Conservation (phyloP, 1,139 yeast genomes). For the Hyphopichia buzzinii region DNA sequence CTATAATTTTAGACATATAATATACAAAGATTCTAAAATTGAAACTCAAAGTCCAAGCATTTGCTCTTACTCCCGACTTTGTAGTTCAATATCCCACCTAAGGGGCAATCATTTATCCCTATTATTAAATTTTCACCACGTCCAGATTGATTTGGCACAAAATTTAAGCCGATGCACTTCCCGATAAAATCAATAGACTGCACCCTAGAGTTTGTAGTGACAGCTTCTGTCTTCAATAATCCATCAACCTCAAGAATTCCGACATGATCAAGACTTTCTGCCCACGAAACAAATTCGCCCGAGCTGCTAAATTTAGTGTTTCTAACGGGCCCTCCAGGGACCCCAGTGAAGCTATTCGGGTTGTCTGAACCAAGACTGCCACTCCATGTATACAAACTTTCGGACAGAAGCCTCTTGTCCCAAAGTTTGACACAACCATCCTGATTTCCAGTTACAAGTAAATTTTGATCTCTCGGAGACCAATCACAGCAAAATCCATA, state of each 20-base stretch:
- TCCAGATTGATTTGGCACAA: conserved; percentile 44
- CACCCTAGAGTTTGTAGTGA: conserved; percentile 23
- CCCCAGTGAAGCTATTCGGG: conserved; percentile 1
- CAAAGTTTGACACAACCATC: conserved; percentile 57
- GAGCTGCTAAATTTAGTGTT: conserved; percentile 49
- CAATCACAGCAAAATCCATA: conserved; percentile 64
- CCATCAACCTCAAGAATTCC: conserved; percentile 45
- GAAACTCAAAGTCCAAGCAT: conserved; percentile 43
- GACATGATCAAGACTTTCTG: conserved; percentile 60
- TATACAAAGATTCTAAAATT: conserved; percentile 16
- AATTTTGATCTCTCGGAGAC: conserved; percentile 41
- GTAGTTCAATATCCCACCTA: conserved; percentile 58
- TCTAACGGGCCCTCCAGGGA: conserved; percentile 49
- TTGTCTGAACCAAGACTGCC: conserved; percentile 32
- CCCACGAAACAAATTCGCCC: conserved; percentile 52
- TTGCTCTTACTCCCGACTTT: conserved; percentile 34
- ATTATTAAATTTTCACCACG: conserved; percentile 48
- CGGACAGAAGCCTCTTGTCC: conserved; percentile 40
- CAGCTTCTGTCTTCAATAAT: conserved; percentile 15
- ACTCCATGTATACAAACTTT: conserved; percentile 31
- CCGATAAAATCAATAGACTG: conserved; percentile 59
- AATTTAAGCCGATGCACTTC: conserved; percentile 55
- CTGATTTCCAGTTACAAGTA: conserved; percentile 57
- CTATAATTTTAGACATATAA: not conserved
- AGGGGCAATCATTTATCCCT: conserved; percentile 55